Evolutionary conservation across 2,329 filamentous ascomycete genomes (phyloP).

Genomic region (Xylogone sp.): DNA sequence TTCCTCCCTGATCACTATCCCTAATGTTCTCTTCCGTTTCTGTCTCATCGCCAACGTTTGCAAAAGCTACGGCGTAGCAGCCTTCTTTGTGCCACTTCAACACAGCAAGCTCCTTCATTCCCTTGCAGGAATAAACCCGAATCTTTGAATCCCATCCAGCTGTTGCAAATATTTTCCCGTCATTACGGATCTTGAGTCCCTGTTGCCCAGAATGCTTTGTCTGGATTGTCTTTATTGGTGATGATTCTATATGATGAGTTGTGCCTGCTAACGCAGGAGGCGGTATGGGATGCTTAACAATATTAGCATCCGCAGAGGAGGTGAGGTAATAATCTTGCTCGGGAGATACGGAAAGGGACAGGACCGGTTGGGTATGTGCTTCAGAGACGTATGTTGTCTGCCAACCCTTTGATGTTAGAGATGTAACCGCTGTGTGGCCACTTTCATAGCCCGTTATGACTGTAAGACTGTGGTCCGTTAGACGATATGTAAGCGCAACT

Average conservation of each 20-base stretch:
- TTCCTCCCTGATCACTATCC: slow-evolving; percentile 7
- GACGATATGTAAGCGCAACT: slow-evolving; percentile 54
- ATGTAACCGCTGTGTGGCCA: slow-evolving; percentile 66
- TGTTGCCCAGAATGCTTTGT: slow-evolving; percentile 93
- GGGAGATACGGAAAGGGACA: slow-evolving; percentile 62
- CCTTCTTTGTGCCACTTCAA: slow-evolving; percentile 92
- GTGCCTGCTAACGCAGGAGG: background rate
- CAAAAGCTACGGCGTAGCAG: slow-evolving; percentile 79
- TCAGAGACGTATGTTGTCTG: slow-evolving; percentile 58
- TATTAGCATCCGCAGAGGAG: slow-evolving; percentile 74
- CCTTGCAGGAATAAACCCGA: slow-evolving; percentile 76
- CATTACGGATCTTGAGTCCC: slow-evolving; percentile 69
- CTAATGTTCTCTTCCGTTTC: slow-evolving; percentile 1
- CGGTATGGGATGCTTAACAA: slow-evolving; percentile 71
- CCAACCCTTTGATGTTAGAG: slow-evolving; percentile 35
- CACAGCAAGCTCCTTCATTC: slow-evolving; percentile 83
- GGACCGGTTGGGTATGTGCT: slow-evolving; percentile 73
- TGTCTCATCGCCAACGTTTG: slow-evolving; percentile 30
- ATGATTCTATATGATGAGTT: background rate
- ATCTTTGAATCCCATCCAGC: slow-evolving; percentile 87
- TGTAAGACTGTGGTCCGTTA: slow-evolving; percentile 43
- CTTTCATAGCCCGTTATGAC: slow-evolving; percentile 82
- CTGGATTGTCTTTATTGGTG: slow-evolving; percentile 57
- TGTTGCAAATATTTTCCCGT: slow-evolving; percentile 81
- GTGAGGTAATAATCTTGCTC: slow-evolving; percentile 63